phyloP scores from a whole-genome alignment of 257 asterid genomes.

The Gentiana straminea region DNA sequence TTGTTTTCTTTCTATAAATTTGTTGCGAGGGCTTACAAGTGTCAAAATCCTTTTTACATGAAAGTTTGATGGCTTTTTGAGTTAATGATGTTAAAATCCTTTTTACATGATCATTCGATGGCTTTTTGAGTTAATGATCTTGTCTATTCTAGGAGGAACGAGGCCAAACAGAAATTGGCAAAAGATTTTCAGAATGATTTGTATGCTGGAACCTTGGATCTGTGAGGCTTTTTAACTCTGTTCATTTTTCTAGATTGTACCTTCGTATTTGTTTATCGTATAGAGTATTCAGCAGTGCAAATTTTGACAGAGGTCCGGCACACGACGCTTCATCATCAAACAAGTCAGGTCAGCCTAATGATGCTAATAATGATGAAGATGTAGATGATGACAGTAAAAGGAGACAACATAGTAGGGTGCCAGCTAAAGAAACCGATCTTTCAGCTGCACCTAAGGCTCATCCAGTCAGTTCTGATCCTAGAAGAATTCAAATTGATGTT shows the following conservation, averaged over 20 bases:
- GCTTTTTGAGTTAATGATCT: background rate
- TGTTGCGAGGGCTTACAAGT: background rate
- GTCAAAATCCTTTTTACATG: background rate
- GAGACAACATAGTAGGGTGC: conserved; percentile 51
- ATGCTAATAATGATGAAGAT: conserved; percentile 78
- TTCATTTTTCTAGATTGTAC: conserved; percentile 3
- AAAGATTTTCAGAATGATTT: conserved; percentile 81
- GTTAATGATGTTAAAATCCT: background rate
- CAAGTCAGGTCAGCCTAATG: conserved; percentile 60
- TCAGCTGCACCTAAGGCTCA: conserved; percentile 83
- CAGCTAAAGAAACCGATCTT: conserved; percentile 45
- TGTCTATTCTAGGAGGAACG: conserved; percentile 58
- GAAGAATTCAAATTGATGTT: conserved; percentile 64
- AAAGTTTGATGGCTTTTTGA: background rate
- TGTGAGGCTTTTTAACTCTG: conserved; percentile 36
- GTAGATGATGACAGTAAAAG: conserved; percentile 59
- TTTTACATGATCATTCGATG: background rate
- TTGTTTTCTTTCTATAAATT: conserved; percentile 6
- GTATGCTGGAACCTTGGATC: conserved; percentile 79
- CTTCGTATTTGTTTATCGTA: background rate
- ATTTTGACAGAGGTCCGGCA: conserved; percentile 67
- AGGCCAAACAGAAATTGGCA: conserved; percentile 61
- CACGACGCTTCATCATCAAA: conserved; percentile 45
- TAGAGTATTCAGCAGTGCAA: conserved; percentile 9
- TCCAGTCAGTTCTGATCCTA: conserved; percentile 67